Conservation (phyloP, 352 stramenopile species). For the Sclerospora graminicola region DNA sequence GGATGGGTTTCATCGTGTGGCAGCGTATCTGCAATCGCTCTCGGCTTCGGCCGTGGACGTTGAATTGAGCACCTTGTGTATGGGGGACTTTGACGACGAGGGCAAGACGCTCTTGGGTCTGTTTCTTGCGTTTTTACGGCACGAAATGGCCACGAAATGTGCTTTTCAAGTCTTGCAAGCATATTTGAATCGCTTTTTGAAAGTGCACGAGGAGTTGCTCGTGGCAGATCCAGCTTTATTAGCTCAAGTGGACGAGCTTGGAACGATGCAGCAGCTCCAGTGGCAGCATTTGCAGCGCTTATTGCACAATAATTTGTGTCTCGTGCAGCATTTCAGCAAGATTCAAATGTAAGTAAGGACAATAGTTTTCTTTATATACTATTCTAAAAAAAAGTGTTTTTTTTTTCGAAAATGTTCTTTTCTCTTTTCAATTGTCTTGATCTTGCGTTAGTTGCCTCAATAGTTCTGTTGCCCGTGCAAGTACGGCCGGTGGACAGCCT, state of each 20-base stretch:
- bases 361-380: neutral
- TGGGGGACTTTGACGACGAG: conserved; percentile 72
- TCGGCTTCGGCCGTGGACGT: conserved; percentile 69
- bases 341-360: conserved; percentile 67
- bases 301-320: conserved; percentile 78
- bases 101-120: conserved; percentile 50
- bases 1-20: conserved; percentile 33
- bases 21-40: conserved; percentile 57
- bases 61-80: conserved; percentile 76
- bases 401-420: no score
- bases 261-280: conserved; percentile 52
- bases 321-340: conserved; percentile 83
- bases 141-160: conserved; percentile 51
- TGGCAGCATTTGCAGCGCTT: conserved; percentile 77
- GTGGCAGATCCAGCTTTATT: conserved; percentile 45
- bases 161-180: conserved; percentile 77
- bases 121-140: conserved; percentile 57
- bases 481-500: conserved; percentile 39
- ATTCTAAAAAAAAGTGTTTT: neutral
- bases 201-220: conserved; percentile 71
- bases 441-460: conserved; percentile 15
- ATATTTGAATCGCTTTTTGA: conserved; percentile 82
- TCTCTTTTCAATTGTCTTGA: neutral
- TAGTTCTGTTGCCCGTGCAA: conserved; percentile 39
- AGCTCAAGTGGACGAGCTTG: conserved; percentile 40